Conservation (phyloP, 148 eudicot genomes). For the Heliosperma pusillum region DNA sequence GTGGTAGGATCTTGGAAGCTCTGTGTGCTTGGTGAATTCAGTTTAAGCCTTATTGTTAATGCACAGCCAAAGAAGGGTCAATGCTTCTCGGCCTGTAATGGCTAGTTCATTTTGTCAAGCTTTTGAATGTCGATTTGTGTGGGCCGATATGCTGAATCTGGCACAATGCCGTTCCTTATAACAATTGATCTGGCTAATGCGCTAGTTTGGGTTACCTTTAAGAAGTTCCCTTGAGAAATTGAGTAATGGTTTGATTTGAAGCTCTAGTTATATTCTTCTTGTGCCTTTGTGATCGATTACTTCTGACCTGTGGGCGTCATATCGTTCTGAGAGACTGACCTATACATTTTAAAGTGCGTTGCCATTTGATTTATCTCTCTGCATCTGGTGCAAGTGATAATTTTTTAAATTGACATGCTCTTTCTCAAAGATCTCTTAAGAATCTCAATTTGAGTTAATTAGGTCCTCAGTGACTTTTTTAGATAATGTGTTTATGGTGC, state of each 20-base stretch:
- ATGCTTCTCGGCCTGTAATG: neutral
- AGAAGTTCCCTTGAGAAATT: neutral
- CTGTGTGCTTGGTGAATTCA: neutral
- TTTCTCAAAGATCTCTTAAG: neutral
- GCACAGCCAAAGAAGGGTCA: neutral
- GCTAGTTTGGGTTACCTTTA: neutral
- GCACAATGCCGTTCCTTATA: neutral
- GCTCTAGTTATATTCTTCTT: neutral
- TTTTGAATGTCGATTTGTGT: neutral
- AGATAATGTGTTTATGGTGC: neutral
- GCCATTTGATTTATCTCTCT: neutral
- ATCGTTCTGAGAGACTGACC: neutral
- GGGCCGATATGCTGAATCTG: neutral
- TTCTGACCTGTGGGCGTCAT: neutral
- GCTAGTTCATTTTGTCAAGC: neutral
- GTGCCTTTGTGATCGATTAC: neutral
- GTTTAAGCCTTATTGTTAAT: neutral
- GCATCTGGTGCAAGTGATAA: neutral
- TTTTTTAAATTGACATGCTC: neutral
- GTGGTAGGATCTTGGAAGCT: neutral
- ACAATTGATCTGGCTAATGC: neutral
- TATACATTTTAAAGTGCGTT: neutral
- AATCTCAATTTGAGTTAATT: neutral
- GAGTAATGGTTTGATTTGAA: neutral
- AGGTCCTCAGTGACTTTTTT: too few species aligned